Evolutionary conservation across 2,329 filamentous ascomycete species (phyloP).

Genomic region (Fonsecaea monophora): DNA sequence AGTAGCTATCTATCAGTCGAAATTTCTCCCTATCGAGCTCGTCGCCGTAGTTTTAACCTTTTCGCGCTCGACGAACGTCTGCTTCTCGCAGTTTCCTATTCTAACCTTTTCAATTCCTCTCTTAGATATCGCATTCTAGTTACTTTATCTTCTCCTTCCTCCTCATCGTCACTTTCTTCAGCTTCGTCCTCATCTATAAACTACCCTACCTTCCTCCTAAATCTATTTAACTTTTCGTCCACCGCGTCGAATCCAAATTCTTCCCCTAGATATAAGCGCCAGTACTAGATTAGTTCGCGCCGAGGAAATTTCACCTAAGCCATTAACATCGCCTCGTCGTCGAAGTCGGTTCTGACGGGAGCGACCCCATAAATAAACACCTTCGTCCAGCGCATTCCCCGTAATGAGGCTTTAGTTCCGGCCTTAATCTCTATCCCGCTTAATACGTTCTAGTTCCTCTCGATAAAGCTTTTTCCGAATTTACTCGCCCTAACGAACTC

Average conservation of each 20-base stretch:
- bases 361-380: constrained; percentile 19
- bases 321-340: constrained; percentile 19
- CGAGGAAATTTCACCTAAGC: constrained; percentile 16
- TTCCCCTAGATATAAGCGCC: constrained; percentile 18
- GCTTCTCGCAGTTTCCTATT: constrained; percentile 10
- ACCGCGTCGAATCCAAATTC: constrained; percentile 18
- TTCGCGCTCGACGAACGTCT: constrained; percentile 18
- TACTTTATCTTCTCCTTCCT: constrained; percentile 20
- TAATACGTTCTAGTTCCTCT: constrained; percentile 22
- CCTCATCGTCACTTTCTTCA: constrained; percentile 15
- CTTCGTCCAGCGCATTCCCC: constrained; percentile 17
- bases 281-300: constrained; percentile 16
- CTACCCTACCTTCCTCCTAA: constrained; percentile 18
- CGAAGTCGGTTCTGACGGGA: constrained; percentile 23
- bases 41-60: constrained; percentile 12
- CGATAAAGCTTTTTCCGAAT: constrained; percentile 20
- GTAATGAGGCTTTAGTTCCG: constrained; percentile 10
- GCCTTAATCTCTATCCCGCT: constrained; percentile 10
- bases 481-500: constrained; percentile 21
- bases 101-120: constrained; percentile 19
- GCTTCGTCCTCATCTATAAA: constrained; percentile 12
- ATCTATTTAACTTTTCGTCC: constrained; percentile 13
- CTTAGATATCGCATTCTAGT: constrained; percentile 16
- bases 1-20: constrained; percentile 5
- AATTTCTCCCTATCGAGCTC: constrained; percentile 19